Evolutionary conservation across 2,329 filamentous ascomycete genomes (phyloP), one percentile per base, ranked within the genome.

Genomic region (Dactylella cylindrospora): DNA sequence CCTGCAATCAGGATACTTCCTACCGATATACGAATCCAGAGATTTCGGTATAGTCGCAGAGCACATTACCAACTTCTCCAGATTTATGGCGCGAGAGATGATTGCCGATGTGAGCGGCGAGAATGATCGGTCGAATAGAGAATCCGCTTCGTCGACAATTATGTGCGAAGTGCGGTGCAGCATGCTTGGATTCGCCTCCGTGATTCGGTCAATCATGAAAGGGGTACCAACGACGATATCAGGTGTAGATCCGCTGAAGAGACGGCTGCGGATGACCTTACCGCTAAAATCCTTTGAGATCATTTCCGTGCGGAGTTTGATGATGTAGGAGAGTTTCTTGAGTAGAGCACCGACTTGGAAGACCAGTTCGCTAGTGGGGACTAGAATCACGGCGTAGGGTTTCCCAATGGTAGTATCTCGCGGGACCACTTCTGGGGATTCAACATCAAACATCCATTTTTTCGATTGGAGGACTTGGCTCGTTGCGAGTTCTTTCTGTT

Each of bases 131-230:
- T 98, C 94, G 67, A 98, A 82, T 7, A 98, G 82, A 3, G 90
- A 96, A 74, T 98, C 93, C 1, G 94, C 94, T 76, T 98, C 94
- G 71, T 98, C 94, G 41, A 95, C 79, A 59, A 98, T 80, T 8
- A 98, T 79, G 71, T 97, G 88, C 1, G 82, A 84, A 57, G 97
- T 90, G 9, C 89, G 85, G n/a, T 88, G 90, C 28, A 98, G 81
- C 64, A 98, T 84, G 69, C 95, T 91, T 8, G 93, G 93, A 67
- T 96, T 90, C 15, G 84, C 85, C 66, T 95, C 84, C 9, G 88
- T 88, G 70, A 98, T 93, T 64, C 88, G 90, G 52, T 86, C 80
- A 31, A 98, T 80, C 8, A 98, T 79, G 70, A 96, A 90, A 3
- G 93, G 94, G 0, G 93, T 98, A 22, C 57, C 57, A 49, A 62